Conservation (phyloP, 2,329 filamentous ascomycete genomes). For the Claviceps capensis region DNA sequence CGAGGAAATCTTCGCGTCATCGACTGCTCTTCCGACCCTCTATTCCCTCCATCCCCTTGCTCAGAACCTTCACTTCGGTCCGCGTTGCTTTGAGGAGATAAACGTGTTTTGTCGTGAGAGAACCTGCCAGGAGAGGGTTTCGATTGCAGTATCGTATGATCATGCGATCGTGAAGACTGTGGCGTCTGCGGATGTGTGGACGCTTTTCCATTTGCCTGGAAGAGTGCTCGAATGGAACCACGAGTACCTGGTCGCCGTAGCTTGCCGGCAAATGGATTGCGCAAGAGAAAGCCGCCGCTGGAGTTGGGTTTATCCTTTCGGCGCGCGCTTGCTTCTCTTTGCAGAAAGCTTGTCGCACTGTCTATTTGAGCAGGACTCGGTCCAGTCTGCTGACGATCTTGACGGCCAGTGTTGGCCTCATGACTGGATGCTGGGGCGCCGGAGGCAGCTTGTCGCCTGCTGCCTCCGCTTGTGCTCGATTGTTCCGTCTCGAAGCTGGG, state of each 20-base stretch:
- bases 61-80: not conserved
- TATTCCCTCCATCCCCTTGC: not conserved
- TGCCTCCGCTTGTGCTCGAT: constrained; percentile 19
- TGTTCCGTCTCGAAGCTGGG: constrained; percentile 30
- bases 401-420: constrained; percentile 8
- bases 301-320: constrained; percentile 29
- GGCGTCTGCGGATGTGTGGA: not conserved
- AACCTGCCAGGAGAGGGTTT: not conserved
- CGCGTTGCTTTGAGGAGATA: not conserved
- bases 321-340: constrained; percentile 14
- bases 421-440: constrained; percentile 13
- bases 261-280: constrained; percentile 25
- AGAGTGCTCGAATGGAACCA: constrained; percentile 13
- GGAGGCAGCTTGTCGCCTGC: not conserved
- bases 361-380: not conserved
- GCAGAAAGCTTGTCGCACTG: not conserved
- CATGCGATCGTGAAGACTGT: constrained; percentile 1
- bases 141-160: not conserved
- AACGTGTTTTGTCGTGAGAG: not conserved
- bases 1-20: not conserved
- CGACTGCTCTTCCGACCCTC: not conserved
- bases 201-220: constrained; percentile 11
- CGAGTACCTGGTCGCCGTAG: constrained; percentile 19
- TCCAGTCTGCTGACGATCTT: constrained; percentile 5
- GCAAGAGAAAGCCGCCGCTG: constrained; percentile 37